These are phyloP conservation scores for Solanum corneliomulleri DNA, from an alignment of 257 asterid genomes.

Conservation along the genomic window DNA sequence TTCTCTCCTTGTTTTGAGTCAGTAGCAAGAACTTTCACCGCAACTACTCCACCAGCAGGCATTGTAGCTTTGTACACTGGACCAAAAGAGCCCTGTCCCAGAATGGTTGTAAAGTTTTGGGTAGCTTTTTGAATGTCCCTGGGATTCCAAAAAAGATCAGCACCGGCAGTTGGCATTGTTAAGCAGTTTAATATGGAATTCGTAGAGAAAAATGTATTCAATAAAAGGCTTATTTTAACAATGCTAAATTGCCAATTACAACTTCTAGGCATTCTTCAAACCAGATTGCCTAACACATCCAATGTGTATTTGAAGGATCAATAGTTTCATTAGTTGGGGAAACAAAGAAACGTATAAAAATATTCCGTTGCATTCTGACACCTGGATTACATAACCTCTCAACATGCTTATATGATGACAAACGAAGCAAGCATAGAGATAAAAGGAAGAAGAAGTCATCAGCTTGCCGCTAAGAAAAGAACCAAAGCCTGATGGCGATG, in stretches of 20 bases:
- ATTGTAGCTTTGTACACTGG: conserved; percentile 87
- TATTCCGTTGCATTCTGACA: background rate
- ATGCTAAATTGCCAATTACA: background rate
- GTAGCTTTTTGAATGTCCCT: conserved; percentile 96
- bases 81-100: conserved; percentile 98
- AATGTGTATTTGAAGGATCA: background rate
- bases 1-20: conserved; percentile 95
- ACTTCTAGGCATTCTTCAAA: background rate
- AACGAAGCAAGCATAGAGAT: background rate
- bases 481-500: background rate
- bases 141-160: conserved; percentile 9
- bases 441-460: background rate
- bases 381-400: background rate
- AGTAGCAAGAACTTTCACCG: conserved; percentile 95
- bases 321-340: background rate
- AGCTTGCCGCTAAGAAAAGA: background rate
- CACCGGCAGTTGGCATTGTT: background rate
- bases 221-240: background rate
- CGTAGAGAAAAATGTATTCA: background rate
- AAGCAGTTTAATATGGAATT: background rate
- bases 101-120: conserved; percentile 62
- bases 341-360: background rate
- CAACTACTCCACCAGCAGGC: conserved; percentile 77
- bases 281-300: background rate
- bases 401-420: background rate